These are phyloP conservation scores for Pseudogymnoascus sp. DNA, from an alignment of 2,329 filamentous ascomycete genomes.

Conservation along the genomic window DNA sequence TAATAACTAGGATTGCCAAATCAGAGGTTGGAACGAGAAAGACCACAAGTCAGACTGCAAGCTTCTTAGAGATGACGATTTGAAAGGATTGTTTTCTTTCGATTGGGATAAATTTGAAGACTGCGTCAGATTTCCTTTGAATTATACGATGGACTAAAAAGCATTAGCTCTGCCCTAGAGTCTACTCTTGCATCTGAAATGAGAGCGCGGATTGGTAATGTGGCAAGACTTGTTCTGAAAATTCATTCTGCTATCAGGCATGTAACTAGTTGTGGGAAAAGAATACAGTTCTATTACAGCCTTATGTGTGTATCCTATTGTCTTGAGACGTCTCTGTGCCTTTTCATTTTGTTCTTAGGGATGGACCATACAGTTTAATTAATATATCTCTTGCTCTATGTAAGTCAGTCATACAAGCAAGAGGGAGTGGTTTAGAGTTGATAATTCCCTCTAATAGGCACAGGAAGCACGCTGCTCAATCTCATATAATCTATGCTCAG, in stretches of 20 bases:
- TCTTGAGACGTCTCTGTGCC: too few relatives aligned
- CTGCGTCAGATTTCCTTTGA: constrained; percentile 20
- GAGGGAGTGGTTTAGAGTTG: too few relatives aligned
- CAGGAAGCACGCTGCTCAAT: background rate
- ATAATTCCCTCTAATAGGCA: background rate
- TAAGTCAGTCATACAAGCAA: too few relatives aligned
- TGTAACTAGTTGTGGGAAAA: too few relatives aligned
- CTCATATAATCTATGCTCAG: background rate
- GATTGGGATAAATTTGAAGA: constrained; percentile 22
- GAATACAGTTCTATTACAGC: too few relatives aligned
- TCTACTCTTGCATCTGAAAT: background rate
- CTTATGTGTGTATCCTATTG: too few relatives aligned
- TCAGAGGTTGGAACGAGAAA: constrained; percentile 23
- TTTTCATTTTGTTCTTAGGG: too few relatives aligned
- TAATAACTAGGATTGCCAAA: constrained; percentile 21
- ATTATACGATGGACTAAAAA: background rate
- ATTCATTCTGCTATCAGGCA: background rate
- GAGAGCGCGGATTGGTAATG: background rate
- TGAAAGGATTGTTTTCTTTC: constrained; percentile 21
- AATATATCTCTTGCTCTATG: too few relatives aligned
- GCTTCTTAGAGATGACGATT: constrained; percentile 24
- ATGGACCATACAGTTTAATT: too few relatives aligned
- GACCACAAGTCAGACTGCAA: constrained; percentile 25
- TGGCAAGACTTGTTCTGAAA: background rate
- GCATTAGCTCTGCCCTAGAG: background rate